Conservation (phyloP, 2,329 filamentous ascomycete genomes). For the Neopestalotiopsis sp. region DNA sequence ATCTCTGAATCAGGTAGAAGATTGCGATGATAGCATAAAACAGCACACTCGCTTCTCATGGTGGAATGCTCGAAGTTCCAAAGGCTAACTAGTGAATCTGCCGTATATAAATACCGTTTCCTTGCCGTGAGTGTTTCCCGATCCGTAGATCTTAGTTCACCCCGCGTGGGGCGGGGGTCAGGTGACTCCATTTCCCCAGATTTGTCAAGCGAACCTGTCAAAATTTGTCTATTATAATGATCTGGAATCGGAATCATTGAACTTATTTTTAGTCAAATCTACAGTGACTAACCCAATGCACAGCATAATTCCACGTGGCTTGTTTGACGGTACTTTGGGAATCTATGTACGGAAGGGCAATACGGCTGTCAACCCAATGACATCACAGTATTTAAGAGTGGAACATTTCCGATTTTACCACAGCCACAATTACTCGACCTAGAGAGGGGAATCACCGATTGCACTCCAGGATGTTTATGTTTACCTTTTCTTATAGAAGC, state of each 20-base stretch:
- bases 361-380: too few species aligned
- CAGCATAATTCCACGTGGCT: too few species aligned
- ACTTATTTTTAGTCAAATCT: too few species aligned
- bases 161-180: background rate
- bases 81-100: background rate
- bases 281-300: too few species aligned
- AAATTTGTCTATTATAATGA: background rate
- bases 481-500: too few species aligned
- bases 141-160: slow-evolving; percentile 1
- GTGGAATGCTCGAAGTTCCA: background rate
- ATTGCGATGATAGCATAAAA: background rate
- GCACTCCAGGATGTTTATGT: too few species aligned
- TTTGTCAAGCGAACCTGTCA: background rate
- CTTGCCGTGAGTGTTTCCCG: background rate
- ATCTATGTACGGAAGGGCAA: too few species aligned
- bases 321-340: too few species aligned
- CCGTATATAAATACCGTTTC: background rate
- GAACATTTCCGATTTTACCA: too few species aligned
- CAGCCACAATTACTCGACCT: too few species aligned
- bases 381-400: too few species aligned
- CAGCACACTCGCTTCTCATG: background rate
- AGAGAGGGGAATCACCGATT: too few species aligned
- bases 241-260: background rate
- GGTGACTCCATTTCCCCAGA: background rate
- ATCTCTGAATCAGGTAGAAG: background rate